Base-by-base conservation (phyloP, 2,329 filamentous ascomycete genomes). In the Colletotrichum chrysophilum region DNA sequence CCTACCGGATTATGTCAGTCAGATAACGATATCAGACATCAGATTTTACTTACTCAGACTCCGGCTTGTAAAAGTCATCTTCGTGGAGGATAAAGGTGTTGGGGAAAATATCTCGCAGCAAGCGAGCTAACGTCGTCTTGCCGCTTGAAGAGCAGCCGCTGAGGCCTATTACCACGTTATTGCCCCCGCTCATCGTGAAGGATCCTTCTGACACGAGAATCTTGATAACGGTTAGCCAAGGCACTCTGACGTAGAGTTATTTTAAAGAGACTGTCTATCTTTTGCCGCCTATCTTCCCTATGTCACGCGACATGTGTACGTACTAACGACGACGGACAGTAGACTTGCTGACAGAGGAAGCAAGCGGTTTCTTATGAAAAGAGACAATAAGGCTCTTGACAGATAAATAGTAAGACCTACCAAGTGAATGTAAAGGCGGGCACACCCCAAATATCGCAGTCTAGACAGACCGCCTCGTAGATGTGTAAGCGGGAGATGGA, bases 31-130 rank as follows among this genome's bases (percentile, higher is more conserved):
- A 52, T 34, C 16, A 36, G 30, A 32, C 28, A 24, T 21, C 13
- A 43, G 4, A 26, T 7, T 34, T 7, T 55, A 85, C 89, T 81
- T 80, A 95, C 90, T 95, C 90, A 34, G 90, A 86, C 82, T 98
- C 96, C 1, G 94, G 88, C 78, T 92, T 93, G 87, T 98, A 99
- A 83, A 98, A 99, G 85, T 99, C 97, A 86, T 99, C 97, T 83
- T 98, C 93, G 83, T 99, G 97, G 26, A 99, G 89, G 81, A 98
- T 94, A 81, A 96, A 96, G 18, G 92, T 89, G 78, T 89, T 88
- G 10, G 93, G 93, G 80, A 98, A 96, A 78, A 98, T 93, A 82
- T 95, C 92, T 74, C 95, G 93, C 21, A 99, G 89, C 14, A 98
- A 89, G 4, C 96, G 92, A 24, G 96, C 94, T 16, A 99, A 91